These are phyloP conservation scores for Kickxella alabastrina DNA, from an alignment of 192 early-diverging fungal species.

Conservation along the genomic window DNA sequence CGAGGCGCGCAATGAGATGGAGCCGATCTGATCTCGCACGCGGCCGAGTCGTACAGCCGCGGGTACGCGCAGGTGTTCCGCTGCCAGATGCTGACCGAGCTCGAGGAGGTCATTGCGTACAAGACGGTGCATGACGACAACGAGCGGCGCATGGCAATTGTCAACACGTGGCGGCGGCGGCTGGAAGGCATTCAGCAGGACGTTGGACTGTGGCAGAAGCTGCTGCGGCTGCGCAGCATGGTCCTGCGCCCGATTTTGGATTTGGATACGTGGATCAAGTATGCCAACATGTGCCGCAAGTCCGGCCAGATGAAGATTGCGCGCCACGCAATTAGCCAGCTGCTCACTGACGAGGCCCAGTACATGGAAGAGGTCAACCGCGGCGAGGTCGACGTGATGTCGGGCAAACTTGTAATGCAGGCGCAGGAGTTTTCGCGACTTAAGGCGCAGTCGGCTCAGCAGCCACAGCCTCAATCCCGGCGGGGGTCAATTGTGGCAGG, in stretches of 20 bases:
- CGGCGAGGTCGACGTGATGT: slow-evolving; percentile 12
- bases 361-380: slow-evolving; percentile 24
- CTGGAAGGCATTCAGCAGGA: slow-evolving; percentile 86
- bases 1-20: slow-evolving; percentile 77
- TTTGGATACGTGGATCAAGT: slow-evolving; percentile 95
- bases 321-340: slow-evolving; percentile 31
- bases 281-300: slow-evolving; percentile 91
- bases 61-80: slow-evolving; percentile 84
- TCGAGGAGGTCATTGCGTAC: slow-evolving; percentile 94
- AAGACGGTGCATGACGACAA: slow-evolving; percentile 78
- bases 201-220: slow-evolving; percentile 93
- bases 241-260: slow-evolving; percentile 89
- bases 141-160: slow-evolving; percentile 69
- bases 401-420: slow-evolving; percentile 10
- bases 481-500: not conserved
- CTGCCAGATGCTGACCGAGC: slow-evolving; percentile 95
- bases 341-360: slow-evolving; percentile 25
- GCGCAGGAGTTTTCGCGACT: slow-evolving; percentile 26
- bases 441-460: slow-evolving; percentile 7
- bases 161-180: slow-evolving; percentile 81
- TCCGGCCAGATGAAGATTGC: slow-evolving; percentile 60
- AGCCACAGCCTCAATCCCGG: slow-evolving; percentile 4
- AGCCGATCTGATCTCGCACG: slow-evolving; percentile 80
- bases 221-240: slow-evolving; percentile 81
- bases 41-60: slow-evolving; percentile 92